A percentile compares a stretch with the other conserved stretches of the same genome.
Conservation (phyloP, 306 rosid genomes). For the Cajanus cajan region DNA sequence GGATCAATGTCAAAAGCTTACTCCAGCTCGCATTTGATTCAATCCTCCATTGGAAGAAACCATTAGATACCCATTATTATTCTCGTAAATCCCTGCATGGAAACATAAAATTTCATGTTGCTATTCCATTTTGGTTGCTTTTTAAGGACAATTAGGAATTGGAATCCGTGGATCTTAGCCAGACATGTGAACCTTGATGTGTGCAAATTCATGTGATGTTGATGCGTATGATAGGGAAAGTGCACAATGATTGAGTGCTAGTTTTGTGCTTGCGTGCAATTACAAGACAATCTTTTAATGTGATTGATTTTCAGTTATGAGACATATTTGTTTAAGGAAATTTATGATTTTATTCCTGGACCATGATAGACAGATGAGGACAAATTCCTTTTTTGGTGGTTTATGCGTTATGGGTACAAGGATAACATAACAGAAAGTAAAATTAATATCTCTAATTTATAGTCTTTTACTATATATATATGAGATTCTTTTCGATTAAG, state of each 20-base stretch:
- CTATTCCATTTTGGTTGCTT: neutral
- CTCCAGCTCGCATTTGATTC: conserved; percentile 80
- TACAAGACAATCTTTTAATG: neutral
- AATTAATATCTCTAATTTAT: neutral
- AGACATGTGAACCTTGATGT: neutral
- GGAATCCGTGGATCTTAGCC: neutral
- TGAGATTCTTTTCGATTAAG: neutral
- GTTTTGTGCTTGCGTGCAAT: neutral
- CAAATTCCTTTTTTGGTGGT: neutral
- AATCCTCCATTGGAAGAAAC: conserved; percentile 80
- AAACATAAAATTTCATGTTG: neutral
- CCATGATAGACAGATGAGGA: neutral
- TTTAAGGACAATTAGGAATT: neutral
- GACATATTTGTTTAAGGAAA: neutral
- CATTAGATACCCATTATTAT: conserved; percentile 66
- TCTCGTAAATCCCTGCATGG: conserved; percentile 52
- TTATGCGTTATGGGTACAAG: neutral
- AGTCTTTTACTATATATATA: neutral
- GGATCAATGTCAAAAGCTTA: conserved; percentile 27
- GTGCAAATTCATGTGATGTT: conserved; percentile 3
- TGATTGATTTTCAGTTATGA: neutral
- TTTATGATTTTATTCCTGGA: neutral
- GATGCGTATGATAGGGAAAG: neutral
- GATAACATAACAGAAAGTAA: neutral
- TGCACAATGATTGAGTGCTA: neutral